Evolutionary conservation across 805 yeast genomes (phyloP).

Genomic region (Suhomyces faveliae): DNA sequence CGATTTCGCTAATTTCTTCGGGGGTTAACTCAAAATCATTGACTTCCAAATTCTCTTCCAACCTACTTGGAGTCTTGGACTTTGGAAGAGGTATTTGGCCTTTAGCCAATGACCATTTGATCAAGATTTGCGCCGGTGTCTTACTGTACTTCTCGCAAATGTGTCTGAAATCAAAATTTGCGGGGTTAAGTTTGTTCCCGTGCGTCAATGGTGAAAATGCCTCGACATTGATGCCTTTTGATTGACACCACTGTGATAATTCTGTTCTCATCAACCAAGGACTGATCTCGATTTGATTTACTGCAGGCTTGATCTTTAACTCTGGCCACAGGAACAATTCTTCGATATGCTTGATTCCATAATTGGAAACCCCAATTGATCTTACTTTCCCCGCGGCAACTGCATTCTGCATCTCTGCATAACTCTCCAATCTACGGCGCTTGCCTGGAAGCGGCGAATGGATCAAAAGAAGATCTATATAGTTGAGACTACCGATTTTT

Average conservation of each 20-base stretch:
- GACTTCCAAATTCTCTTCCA: conserved; percentile 24
- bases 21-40: conserved; percentile 25
- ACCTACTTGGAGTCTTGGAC: conserved; percentile 24
- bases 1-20: conserved; percentile 23
- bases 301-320: conserved; percentile 42
- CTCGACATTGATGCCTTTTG: conserved; percentile 28
- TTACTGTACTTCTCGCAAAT: conserved; percentile 37
- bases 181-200: conserved; percentile 22
- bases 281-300: conserved; percentile 49
- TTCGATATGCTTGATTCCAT: conserved; percentile 53
- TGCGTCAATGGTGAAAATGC: conserved; percentile 42
- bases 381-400: conserved; percentile 50
- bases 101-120: conserved; percentile 49
- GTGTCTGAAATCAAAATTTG: conserved; percentile 27
- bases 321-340: conserved; percentile 50
- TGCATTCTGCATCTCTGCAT: conserved; percentile 56
- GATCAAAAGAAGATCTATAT: conserved; percentile 70
- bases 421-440: conserved; percentile 46
- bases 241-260: conserved; percentile 28
- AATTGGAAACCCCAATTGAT: conserved; percentile 65
- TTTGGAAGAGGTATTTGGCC: conserved; percentile 43
- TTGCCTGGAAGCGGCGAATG: conserved; percentile 52
- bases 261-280: conserved; percentile 50
- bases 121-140: conserved; percentile 45
- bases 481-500: conserved; percentile 52